Percentiles rank a stretch among this genome's conserved stretches.
Conservation (phyloP, 306 rosid species). For the Canavalia ensiformis region DNA sequence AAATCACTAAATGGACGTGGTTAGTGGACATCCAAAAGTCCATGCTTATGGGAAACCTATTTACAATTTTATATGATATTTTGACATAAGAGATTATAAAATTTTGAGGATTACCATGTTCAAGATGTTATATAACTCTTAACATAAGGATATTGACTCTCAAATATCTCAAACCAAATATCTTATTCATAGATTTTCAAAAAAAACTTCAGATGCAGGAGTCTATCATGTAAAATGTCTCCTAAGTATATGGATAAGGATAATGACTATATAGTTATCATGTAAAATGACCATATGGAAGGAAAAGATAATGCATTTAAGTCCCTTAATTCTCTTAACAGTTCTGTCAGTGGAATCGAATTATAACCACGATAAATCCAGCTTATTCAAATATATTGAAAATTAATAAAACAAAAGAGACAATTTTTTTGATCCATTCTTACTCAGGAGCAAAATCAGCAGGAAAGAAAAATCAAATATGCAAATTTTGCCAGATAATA, state of each 20-base stretch:
- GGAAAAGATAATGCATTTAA: background rate
- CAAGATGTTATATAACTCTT: constrained; percentile 10
- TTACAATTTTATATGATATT: background rate
- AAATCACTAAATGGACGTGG: constrained; percentile 14
- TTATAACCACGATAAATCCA: background rate
- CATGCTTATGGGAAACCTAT: constrained; percentile 4
- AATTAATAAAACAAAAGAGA: constrained; percentile 6
- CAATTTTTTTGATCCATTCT: constrained; percentile 11
- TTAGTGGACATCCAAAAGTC: constrained; percentile 25
- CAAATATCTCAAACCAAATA: background rate
- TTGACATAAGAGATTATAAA: constrained; percentile 26
- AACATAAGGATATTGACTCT: constrained; percentile 33
- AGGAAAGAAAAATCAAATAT: constrained; percentile 24
- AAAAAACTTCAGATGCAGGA: constrained; percentile 5
- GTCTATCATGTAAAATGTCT: constrained; percentile 1
- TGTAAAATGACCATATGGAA: background rate
- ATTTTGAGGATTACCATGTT: constrained; percentile 11
- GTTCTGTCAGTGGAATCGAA: background rate
- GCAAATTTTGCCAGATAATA: constrained; percentile 3
- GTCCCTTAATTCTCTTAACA: background rate
- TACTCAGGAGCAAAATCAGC: background rate
- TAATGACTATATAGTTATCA: background rate
- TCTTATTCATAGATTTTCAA: background rate
- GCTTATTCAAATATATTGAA: constrained; percentile 26
- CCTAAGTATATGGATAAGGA: constrained; percentile 8